Base-by-base conservation (phyloP, 768 basidiomycete species). In the Kwoniella dejecticola region DNA sequence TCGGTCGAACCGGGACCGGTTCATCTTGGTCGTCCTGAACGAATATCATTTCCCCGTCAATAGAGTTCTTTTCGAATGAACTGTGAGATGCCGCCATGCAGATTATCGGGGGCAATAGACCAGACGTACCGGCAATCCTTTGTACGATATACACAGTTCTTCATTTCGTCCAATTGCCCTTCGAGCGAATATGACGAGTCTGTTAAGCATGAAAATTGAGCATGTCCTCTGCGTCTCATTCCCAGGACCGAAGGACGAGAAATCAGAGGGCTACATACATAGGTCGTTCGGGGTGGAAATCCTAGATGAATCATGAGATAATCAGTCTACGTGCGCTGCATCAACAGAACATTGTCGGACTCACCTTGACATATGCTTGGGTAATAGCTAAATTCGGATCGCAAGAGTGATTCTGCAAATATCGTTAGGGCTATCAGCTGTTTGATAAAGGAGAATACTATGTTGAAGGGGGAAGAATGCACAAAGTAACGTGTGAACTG, bases 401-500 rank as follows among this genome's bases (percentile, higher is more conserved):
- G 69, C 93, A 95, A 17, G 89, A 91, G 67, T 96, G 91, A 66
- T 95, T 96, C 91, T 93, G n/a, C n/a, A n/a, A n/a, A n/a, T n/a
- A n/a, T n/a, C n/a, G n/a, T n/a, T n/a, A n/a, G n/a, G n/a, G n/a
- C n/a, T n/a, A n/a, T n/a, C n/a, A n/a, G n/a, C n/a, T n/a, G n/a
- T n/a, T n/a, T n/a, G n/a, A n/a, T n/a, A n/a, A n/a, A n/a, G n/a
- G n/a, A 49, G 45, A 21, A 19, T 44, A 29, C 47, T 49, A 6
- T n/a, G n/a, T n/a, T n/a, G n/a, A n/a, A n/a, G n/a, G n/a, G n/a
- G n/a, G n/a, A n/a, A n/a, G n/a, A n/a, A n/a, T n/a, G n/a, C n/a
- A 47, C 46, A 19, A 47, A 47, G 26, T 47, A 47, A 26, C 46
- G 19, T 11, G 46, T 47, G 46, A 47, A 47, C 46, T 47, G 21